Conservation (phyloP, 2,329 filamentous ascomycete genomes). For the Aspergillus aculeatus region DNA sequence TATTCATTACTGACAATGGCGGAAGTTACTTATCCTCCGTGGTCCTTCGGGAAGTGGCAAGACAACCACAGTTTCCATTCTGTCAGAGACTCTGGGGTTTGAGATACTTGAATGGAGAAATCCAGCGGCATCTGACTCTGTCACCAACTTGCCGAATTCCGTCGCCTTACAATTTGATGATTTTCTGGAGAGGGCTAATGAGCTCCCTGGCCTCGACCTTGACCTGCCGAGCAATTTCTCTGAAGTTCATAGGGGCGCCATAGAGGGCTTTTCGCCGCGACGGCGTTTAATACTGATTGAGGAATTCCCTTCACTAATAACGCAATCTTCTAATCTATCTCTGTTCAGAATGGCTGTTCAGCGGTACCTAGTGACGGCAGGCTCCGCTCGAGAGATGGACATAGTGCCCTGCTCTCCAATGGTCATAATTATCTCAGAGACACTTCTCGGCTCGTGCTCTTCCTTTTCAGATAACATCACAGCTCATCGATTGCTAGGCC, state of each 20-base stretch:
- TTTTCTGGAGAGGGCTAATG: constrained; percentile 78
- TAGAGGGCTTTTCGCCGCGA: constrained; percentile 27
- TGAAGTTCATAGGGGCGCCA: neutral
- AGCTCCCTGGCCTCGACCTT: constrained; percentile 70
- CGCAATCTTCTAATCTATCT: constrained; percentile 61
- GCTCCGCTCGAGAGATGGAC: constrained; percentile 29
- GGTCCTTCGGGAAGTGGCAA: constrained; percentile 91
- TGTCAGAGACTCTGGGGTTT: constrained; percentile 74
- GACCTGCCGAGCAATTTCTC: constrained; percentile 12
- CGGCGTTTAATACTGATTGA: constrained; percentile 69
- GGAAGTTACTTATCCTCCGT: constrained; percentile 80
- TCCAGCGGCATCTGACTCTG: constrained; percentile 62
- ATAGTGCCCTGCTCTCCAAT: constrained; percentile 63
- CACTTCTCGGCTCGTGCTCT: constrained; percentile 78
- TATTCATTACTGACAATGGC: constrained; percentile 31
- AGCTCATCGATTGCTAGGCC: constrained; percentile 81
- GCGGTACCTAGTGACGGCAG: constrained; percentile 69
- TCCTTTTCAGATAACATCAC: constrained; percentile 89
- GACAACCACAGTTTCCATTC: constrained; percentile 77
- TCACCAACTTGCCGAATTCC: constrained; percentile 64
- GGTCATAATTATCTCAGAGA: constrained; percentile 89
- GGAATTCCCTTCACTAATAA: constrained; percentile 77
- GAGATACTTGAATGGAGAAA: constrained; percentile 90
- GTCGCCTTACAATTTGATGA: constrained; percentile 84
- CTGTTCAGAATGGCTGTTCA: constrained; percentile 74